phyloP scores from a whole-genome alignment of 2,329 filamentous ascomycete genomes.

The Cladosporium oxysporum region DNA sequence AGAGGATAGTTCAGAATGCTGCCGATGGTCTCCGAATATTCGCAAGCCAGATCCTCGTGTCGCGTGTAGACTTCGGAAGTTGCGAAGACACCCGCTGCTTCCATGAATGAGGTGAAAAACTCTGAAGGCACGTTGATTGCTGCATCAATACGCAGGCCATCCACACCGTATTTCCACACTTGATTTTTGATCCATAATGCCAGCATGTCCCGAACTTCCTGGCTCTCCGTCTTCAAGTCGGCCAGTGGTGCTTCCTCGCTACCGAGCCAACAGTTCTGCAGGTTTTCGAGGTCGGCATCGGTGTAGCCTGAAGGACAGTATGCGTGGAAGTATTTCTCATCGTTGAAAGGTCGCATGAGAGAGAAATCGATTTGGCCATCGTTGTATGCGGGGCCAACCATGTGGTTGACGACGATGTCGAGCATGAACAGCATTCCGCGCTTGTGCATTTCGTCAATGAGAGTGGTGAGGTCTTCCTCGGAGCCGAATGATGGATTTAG shows the following conservation, averaged over 20 bases:
- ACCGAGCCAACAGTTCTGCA: constrained; percentile 50
- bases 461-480: constrained; percentile 42
- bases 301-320: constrained; percentile 58
- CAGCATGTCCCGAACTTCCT: constrained; percentile 39
- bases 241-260: constrained; percentile 46
- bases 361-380: constrained; percentile 24
- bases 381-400: constrained; percentile 29
- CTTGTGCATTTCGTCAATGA: constrained; percentile 44
- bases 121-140: constrained; percentile 35
- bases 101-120: constrained; percentile 35
- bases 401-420: constrained; percentile 48
- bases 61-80: constrained; percentile 35
- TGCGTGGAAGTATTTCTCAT: constrained; percentile 46
- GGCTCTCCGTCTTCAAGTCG: constrained; percentile 46
- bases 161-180: constrained; percentile 42
- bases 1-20: constrained; percentile 37
- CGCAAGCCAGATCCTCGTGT: constrained; percentile 30
- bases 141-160: constrained; percentile 39
- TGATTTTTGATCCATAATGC: constrained; percentile 41
- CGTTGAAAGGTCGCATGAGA: constrained; percentile 40
- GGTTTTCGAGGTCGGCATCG: constrained; percentile 36
- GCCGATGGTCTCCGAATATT: constrained; percentile 33
- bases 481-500: constrained; percentile 49
- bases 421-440: constrained; percentile 51
- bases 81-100: constrained; percentile 33